Evolutionary conservation across 2,329 filamentous ascomycete genomes (phyloP).

Genomic region (Nigrospora osmanthi): DNA sequence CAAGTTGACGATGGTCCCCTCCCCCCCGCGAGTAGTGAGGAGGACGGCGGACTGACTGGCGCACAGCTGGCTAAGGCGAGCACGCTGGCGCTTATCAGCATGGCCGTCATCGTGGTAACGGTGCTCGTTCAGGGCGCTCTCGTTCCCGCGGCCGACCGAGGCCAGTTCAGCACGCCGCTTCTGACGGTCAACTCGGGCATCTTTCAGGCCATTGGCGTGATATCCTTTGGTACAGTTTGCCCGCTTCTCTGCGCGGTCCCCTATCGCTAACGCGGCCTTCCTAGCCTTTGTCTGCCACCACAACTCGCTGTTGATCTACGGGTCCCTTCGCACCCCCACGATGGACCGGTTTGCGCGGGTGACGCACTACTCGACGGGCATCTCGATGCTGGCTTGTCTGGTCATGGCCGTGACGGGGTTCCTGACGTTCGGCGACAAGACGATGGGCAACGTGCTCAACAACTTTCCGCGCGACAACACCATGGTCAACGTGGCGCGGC

Average conservation of each 20-base stretch:
- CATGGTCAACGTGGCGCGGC: constrained; percentile 88
- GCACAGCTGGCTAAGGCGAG: constrained; percentile 86
- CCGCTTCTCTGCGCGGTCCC: neutral
- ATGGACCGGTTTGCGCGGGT: constrained; percentile 90
- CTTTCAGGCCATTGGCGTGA: constrained; percentile 94
- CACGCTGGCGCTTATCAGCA: constrained; percentile 85
- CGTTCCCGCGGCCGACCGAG: constrained; percentile 64
- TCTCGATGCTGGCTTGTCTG: constrained; percentile 89
- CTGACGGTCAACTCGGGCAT: constrained; percentile 80
- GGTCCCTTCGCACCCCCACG: constrained; percentile 86
- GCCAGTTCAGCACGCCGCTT: constrained; percentile 60
- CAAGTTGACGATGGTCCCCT: constrained; percentile 27
- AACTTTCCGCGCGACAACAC: constrained; percentile 89
- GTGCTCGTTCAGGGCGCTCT: constrained; percentile 77
- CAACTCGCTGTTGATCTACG: constrained; percentile 96
- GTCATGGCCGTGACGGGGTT: constrained; percentile 84
- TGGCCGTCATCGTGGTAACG: constrained; percentile 82
- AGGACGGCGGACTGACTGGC: constrained; percentile 1
- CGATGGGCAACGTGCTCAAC: constrained; percentile 92
- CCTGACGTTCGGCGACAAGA: constrained; percentile 85
- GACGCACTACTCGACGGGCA: constrained; percentile 85
- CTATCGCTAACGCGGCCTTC: constrained; percentile 19
- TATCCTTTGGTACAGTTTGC: constrained; percentile 72
- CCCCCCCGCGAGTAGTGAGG: constrained; percentile 2
- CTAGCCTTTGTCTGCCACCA: constrained; percentile 70